These are phyloP conservation scores for Solidago caesia DNA, from an alignment of 129 eudicot species.

Conservation along the genomic window DNA sequence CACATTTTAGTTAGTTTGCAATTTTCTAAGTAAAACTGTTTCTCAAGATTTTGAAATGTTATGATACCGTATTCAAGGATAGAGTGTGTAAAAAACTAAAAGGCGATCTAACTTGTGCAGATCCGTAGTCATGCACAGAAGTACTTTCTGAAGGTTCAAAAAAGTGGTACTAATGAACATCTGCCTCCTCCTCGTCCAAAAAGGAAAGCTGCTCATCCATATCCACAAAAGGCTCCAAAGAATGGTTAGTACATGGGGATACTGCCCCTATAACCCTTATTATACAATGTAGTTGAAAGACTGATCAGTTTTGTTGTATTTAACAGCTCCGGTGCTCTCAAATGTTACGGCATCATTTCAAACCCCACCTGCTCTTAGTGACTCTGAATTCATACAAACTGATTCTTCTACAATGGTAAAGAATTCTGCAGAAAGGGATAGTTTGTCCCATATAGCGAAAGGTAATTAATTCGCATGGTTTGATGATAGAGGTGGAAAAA, in stretches of 20 bases:
- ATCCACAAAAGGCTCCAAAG: conserved; percentile 94
- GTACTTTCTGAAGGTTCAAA: conserved; percentile 86
- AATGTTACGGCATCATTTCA: conserved; percentile 50
- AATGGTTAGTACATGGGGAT: conserved; percentile 41
- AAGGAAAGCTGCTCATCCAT: conserved; percentile 96
- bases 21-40: conserved; percentile 3
- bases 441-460: conserved; percentile 36
- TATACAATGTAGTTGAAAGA: background rate
- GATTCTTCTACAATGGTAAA: conserved; percentile 47
- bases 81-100: conserved; percentile 8
- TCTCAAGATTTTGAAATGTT: background rate
- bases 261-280: background rate
- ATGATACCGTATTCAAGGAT: background rate
- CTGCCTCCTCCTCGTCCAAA: conserved; percentile 97
- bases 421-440: conserved; percentile 37
- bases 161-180: conserved; percentile 91
- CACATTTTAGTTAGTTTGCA: background rate
- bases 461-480: conserved; percentile 30
- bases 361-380: conserved; percentile 47
- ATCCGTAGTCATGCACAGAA: conserved; percentile 98
- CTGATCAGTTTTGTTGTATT: conserved; percentile 13
- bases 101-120: conserved; percentile 37
- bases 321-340: conserved; percentile 62
- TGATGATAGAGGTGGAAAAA: background rate
- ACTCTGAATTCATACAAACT: conserved; percentile 47